These are phyloP conservation scores for Ogataea pini DNA, from an alignment of 805 yeast species.

Conservation along the genomic window DNA sequence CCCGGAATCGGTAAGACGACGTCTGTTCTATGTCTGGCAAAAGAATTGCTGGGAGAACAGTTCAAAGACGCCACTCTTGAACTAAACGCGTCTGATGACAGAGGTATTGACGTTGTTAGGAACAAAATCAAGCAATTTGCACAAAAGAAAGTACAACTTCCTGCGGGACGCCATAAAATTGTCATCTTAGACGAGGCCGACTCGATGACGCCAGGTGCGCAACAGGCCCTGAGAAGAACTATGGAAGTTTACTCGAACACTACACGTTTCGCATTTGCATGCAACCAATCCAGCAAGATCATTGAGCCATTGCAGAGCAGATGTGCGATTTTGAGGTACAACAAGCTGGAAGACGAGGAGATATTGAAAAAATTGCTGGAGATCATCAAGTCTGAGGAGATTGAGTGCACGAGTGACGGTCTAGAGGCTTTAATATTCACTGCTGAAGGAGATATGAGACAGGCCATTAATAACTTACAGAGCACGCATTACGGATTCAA, in stretches of 20 bases:
- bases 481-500: slow-evolving; percentile 94
- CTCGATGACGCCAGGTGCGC: slow-evolving; percentile 96
- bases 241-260: slow-evolving; percentile 96
- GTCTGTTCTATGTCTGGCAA: slow-evolving; percentile 85
- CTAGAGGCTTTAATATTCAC: slow-evolving; percentile 89
- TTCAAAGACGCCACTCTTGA: slow-evolving; percentile 80
- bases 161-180: slow-evolving; percentile 89
- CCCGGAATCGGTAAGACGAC: slow-evolving; percentile 99
- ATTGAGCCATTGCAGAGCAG: slow-evolving; percentile 96
- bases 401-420: slow-evolving; percentile 85
- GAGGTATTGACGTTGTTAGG: slow-evolving; percentile 96
- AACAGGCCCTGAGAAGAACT: slow-evolving; percentile 89
- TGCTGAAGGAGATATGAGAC: slow-evolving; percentile 99
- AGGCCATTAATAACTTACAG: slow-evolving; percentile 91
- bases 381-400: slow-evolving; percentile 66
- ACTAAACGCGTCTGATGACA: slow-evolving; percentile 92
- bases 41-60: slow-evolving; percentile 72
- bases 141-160: slow-evolving; percentile 84
- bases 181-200: slow-evolving; percentile 95
- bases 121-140: slow-evolving; percentile 95
- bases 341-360: slow-evolving; percentile 80
- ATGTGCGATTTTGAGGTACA: slow-evolving; percentile 90
- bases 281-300: slow-evolving; percentile 91
- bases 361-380: slow-evolving; percentile 75
- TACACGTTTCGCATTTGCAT: slow-evolving; percentile 97